Evolutionary conservation across 129 eudicot genomes (phyloP).

Genomic region (Dittrichia graveolens): DNA sequence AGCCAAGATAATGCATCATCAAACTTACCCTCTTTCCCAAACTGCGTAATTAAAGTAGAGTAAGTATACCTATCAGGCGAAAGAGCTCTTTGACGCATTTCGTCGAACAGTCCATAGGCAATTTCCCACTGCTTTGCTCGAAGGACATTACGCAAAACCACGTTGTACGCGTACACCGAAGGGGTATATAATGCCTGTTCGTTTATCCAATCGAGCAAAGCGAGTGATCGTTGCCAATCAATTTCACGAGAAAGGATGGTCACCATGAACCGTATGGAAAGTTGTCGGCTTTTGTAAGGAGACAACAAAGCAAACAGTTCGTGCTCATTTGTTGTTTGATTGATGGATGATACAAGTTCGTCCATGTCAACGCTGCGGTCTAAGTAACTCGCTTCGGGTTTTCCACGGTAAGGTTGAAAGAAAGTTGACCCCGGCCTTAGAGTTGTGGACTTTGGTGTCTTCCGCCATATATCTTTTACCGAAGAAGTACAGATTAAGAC

Average conservation of each 20-base stretch:
- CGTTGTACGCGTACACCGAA: conserved; percentile 88
- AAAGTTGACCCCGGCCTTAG: conserved; percentile 28
- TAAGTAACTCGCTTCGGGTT: conserved; percentile 31
- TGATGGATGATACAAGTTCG: conserved; percentile 52
- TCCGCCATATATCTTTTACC: conserved; percentile 62
- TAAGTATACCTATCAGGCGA: conserved; percentile 86
- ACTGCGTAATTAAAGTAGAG: conserved; percentile 76
- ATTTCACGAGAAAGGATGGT: conserved; percentile 68
- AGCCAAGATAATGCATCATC: conserved; percentile 90
- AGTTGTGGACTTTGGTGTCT: conserved; percentile 33
- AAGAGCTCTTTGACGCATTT: conserved; percentile 79
- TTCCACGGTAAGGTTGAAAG: conserved; percentile 53
- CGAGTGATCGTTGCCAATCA: conserved; percentile 89
- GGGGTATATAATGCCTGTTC: conserved; percentile 74
- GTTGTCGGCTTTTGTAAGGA: conserved; percentile 58
- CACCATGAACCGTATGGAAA: conserved; percentile 78
- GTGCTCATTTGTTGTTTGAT: conserved; percentile 60
- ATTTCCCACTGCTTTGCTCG: conserved; percentile 81
- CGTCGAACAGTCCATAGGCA: conserved; percentile 90
- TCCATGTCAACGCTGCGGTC: conserved; percentile 83
- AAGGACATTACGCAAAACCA: conserved; percentile 78
- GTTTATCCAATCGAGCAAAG: conserved; percentile 87
- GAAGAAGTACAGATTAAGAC: conserved; percentile 39
- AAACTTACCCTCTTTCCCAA: conserved; percentile 88
- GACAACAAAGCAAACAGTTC: conserved; percentile 74